Evolutionary conservation across 257 asterid species (phyloP), one percentile per base, ranked within the genome.

Genomic region (Agastache rugosa): DNA sequence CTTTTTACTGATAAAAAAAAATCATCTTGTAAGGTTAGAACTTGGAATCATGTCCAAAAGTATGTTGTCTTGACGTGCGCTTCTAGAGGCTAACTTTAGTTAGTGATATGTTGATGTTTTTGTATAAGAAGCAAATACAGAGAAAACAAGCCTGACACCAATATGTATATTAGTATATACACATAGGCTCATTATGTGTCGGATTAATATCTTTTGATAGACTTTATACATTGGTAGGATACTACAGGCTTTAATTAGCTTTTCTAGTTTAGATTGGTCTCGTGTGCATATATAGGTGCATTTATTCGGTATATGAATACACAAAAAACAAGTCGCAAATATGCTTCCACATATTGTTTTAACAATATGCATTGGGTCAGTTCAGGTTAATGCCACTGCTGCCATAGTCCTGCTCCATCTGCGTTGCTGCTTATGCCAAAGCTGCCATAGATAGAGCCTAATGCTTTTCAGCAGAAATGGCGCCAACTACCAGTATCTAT

Each of bases 391-490:
- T 90, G 90, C 76, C 93, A 37, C n/a, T n/a, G 73, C 69, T 67
- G 75, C 75, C 81, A 88, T 65, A 72, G 74, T 67, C 79, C 96
- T 59, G 77, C 81, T 67, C 85, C 94, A 42, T 77, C 96, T 44
- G 78, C 84, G 39, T 79, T 94, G 86, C 85, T 80, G 81, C 96
- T 94, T 34, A 87, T 77, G 81, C 92, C 31, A 92, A 90, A 81
- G 95, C 97, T 74, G 74, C 77, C 79, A 63, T 92, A 64, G 97
- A 87, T n/a, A n/a, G n/a, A n/a, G 79, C 81, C 97, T 20, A 89
- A 69, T 31, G 77, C 83, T 45, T 94, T 92, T 85, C 99, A 94
- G 95, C 97, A 89, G 88, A 94, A 90, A 83, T 92, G 99, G 99
- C 95, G 97, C 68, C 97, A 90, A 71, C 84, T 89, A 15, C 92